phyloP scores from a whole-genome alignment of 164 flowering plant species.

The Platanus orientalis region DNA sequence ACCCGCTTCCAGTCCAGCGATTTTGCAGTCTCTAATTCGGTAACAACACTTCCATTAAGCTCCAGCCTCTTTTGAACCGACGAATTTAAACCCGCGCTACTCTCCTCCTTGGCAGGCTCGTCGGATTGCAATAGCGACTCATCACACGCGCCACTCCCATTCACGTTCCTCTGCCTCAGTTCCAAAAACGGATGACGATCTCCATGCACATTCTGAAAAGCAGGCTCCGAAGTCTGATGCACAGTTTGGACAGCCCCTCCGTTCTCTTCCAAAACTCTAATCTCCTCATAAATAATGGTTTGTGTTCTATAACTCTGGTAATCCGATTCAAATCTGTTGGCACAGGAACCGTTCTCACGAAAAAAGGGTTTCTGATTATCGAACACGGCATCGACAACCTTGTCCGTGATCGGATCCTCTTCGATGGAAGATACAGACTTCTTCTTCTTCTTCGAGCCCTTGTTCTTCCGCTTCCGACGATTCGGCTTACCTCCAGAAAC shows the following conservation, averaged over 20 bases:
- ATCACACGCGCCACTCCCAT: conserved; percentile 24
- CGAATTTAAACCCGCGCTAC: conserved; percentile 9
- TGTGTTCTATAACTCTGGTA: conserved; percentile 13
- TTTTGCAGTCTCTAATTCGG: conserved; percentile 45
- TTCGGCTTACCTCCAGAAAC: conserved; percentile 5
- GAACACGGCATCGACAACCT: conserved; percentile 11
- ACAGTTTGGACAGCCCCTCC: conserved; percentile 18
- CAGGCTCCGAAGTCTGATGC: conserved; percentile 14
- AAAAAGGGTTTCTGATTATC: conserved; percentile 5
- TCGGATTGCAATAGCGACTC: conserved; percentile 5
- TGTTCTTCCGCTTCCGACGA: conserved; percentile 34
- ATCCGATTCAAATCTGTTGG: conserved; percentile 11
- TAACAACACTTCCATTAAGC: conserved; percentile 29
- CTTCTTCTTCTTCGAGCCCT: conserved; percentile 31
- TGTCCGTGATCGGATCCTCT: conserved; percentile 21
- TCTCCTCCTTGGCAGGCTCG: conserved; percentile 16
- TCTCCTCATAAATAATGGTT: conserved; percentile 16
- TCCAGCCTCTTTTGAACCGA: conserved; percentile 20
- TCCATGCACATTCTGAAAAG: conserved; percentile 17
- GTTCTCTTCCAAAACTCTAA: conserved; percentile 20
- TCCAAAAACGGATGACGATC: conserved; percentile 28
- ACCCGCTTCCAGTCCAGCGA: conserved; percentile 75
- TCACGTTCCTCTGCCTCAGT: conserved; percentile 67
- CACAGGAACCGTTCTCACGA: conserved; percentile 4
- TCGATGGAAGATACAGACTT: conserved; percentile 12